These are phyloP conservation scores for Trypanosoma vivax DNA, from an alignment of 208 protist species.

Conservation along the genomic window DNA sequence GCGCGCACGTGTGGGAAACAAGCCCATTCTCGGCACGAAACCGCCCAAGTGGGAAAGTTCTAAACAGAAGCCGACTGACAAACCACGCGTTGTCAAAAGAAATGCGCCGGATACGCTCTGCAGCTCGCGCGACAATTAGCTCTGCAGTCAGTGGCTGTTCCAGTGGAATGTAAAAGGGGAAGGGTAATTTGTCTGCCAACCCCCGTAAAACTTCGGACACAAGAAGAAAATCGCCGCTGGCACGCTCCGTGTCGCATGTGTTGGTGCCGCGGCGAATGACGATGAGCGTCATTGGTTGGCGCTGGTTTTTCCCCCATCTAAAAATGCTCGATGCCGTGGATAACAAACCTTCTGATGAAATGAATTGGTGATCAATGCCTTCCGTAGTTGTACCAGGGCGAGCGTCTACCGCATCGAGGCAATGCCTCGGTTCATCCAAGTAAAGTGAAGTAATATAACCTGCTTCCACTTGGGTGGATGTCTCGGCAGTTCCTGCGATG, in stretches of 20 bases:
- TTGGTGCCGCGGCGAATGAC: conserved; percentile 39
- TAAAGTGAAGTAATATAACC: conserved; percentile 50
- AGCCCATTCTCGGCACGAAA: conserved; percentile 68
- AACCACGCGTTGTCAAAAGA: conserved; percentile 83
- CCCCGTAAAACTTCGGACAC: conserved; percentile 52
- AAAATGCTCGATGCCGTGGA: conserved; percentile 76
- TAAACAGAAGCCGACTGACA: conserved; percentile 67
- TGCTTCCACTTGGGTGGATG: conserved; percentile 41
- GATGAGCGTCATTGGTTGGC: conserved; percentile 71
- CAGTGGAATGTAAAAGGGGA: conserved; percentile 82
- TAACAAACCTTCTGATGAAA: conserved; percentile 48
- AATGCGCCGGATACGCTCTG: conserved; percentile 73
- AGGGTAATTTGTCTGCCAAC: conserved; percentile 51
- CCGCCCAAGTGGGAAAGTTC: conserved; percentile 70
- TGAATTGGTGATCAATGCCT: conserved; percentile 22
- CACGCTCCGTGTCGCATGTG: conserved; percentile 10
- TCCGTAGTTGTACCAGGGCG: conserved; percentile 17
- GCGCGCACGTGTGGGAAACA: conserved; percentile 78
- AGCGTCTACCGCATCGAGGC: no score
- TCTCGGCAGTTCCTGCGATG: conserved; percentile 23
- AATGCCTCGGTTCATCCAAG: conserved; percentile 45
- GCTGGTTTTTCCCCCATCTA: conserved; percentile 61
- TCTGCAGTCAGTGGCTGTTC: conserved; percentile 53
- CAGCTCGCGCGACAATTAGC: conserved; percentile 57
- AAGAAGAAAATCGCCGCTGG: conserved; percentile 48